These are phyloP conservation scores for Calonectria ilicicola DNA, from an alignment of 2,329 filamentous ascomycete species.

Conservation along the genomic window DNA sequence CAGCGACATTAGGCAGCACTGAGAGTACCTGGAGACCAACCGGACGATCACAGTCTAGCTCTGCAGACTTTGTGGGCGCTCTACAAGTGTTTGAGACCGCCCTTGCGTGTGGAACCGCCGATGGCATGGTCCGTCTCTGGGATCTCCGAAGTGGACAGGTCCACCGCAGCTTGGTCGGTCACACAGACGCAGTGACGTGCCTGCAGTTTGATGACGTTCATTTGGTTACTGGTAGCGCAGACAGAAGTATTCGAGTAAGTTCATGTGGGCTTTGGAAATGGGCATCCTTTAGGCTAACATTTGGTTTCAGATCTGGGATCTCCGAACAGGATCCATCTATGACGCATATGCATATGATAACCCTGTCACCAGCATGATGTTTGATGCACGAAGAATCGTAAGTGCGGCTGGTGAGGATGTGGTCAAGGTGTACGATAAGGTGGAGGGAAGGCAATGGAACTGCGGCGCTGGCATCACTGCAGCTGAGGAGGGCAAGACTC, in stretches of 20 bases:
- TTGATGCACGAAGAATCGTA: slow-evolving; percentile 90
- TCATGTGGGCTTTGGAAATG: slow-evolving; percentile 33
- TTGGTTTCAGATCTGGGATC: slow-evolving; percentile 89
- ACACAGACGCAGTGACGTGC: slow-evolving; percentile 93
- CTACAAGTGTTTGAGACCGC: slow-evolving; percentile 97
- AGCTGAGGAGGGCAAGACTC: slow-evolving; percentile 72
- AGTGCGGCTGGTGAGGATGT: slow-evolving; percentile 91
- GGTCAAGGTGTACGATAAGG: slow-evolving; percentile 98
- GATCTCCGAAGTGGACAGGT: slow-evolving; percentile 96
- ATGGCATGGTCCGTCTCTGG: slow-evolving; percentile 97
- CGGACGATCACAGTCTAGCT: slow-evolving; percentile 69
- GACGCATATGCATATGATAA: slow-evolving; percentile 97
- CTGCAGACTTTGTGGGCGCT: slow-evolving; percentile 93
- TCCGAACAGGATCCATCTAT: slow-evolving; percentile 93
- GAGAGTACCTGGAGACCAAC: slow-evolving; percentile 80
- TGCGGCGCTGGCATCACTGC: slow-evolving; percentile 86
- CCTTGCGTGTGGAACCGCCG: slow-evolving; percentile 94
- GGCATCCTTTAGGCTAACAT: slow-evolving; percentile 36
- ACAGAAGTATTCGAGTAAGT: slow-evolving; percentile 92
- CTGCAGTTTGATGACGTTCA: slow-evolving; percentile 97
- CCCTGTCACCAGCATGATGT: slow-evolving; percentile 96
- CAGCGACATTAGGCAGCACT: slow-evolving; percentile 73
- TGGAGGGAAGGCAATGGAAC: slow-evolving; percentile 95
- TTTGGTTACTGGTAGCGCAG: slow-evolving; percentile 90
- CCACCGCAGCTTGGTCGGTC: slow-evolving; percentile 94